Conservation (phyloP, 768 basidiomycete species). For the Strobilomyces dryophilus region DNA sequence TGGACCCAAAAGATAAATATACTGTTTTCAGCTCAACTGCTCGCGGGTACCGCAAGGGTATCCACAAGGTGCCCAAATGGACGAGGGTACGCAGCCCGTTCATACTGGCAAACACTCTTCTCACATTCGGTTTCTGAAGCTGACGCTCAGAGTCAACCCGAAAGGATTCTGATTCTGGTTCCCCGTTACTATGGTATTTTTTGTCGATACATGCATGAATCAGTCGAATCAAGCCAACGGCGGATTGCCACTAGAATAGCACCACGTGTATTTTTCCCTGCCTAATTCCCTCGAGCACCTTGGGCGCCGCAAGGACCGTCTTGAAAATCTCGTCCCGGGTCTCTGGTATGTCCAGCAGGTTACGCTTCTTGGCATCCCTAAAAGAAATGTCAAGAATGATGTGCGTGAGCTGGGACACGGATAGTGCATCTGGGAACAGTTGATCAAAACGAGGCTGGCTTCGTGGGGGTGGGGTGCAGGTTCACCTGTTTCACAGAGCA, state of each 20-base stretch:
- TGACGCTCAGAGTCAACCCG: conserved; percentile 85
- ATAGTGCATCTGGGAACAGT: conserved; percentile 55
- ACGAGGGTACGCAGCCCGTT: conserved; percentile 60
- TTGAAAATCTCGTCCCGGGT: conserved; percentile 78
- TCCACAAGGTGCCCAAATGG: conserved; percentile 98
- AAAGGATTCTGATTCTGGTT: conserved; percentile 83
- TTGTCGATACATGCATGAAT: neutral
- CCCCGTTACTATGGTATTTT: conserved; percentile 20
- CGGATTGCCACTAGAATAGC: conserved; percentile 49
- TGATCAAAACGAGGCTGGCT: conserved; percentile 3
- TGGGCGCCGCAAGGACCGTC: conserved; percentile 60
- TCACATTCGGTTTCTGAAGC: conserved; percentile 38
- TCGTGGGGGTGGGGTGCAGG: conserved; percentile 27
- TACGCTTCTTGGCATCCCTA: conserved; percentile 72
- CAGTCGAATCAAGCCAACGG: neutral
- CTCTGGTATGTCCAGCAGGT: conserved; percentile 78
- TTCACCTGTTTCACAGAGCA: conserved; percentile 69
- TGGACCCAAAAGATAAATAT: conserved; percentile 93
- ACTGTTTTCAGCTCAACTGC: conserved; percentile 74
- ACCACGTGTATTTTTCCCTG: conserved; percentile 78
- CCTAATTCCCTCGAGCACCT: conserved; percentile 57
- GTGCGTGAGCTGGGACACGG: conserved; percentile 73
- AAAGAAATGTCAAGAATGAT: conserved; percentile 76
- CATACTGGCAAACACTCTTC: neutral
- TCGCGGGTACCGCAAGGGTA: conserved; percentile 84